Base-by-base conservation (phyloP, 148 eudicot species). In the Amaranthus palmeri region DNA sequence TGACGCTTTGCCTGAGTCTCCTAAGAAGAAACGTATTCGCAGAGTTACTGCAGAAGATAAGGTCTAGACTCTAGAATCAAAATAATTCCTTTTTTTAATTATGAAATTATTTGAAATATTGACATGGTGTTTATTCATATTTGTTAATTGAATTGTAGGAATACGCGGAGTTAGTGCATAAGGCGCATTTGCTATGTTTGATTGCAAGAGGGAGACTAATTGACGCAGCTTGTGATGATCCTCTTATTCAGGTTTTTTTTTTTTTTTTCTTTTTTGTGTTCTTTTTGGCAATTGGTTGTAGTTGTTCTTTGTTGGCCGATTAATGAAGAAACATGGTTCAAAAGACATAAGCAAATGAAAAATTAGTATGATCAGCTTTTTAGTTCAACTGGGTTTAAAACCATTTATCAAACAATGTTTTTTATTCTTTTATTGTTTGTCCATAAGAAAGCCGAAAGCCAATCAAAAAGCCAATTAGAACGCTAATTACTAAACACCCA, bases 41-140 rank as follows among this genome's bases (percentile, higher is more conserved):
- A 83, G 97, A 77, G 90, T 86, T 59, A 85, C 99, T 78, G 96
- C 96, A 42, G 82, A 89, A 83, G 97, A 95, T 69, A 95, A 90
- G 97, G 99, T 95, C 0, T 25, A 25, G 36, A 25, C 36, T 25
- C 0, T 25, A 25, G 36, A 25, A 25, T 25, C 1, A 60, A 36
- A 60, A 56, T 18, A 8, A 4, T 18, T 5, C 9, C 9, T 8
- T 2, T 57, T 18, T 1, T 54, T 15, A 2, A 15, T 56, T n/a
- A 4, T 36, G 17, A 64, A 13, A 44, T 46, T 25, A 25, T 25
- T 25, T 25, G 36, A 25, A 25, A 25, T 25, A 25, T 25, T 25
- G 36, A 25, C 36, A 70, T 41, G 41, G 36, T 14, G 43, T 41
- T 67, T 73, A 71, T 54, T 80, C 8, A 15, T 56, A 13, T 36